Percentiles rank a stretch among this genome's conserved stretches.
These are phyloP conservation scores for Chrysoporthe cubensis DNA, from an alignment of 2,329 filamentous ascomycete genomes.

Conservation along the genomic window DNA sequence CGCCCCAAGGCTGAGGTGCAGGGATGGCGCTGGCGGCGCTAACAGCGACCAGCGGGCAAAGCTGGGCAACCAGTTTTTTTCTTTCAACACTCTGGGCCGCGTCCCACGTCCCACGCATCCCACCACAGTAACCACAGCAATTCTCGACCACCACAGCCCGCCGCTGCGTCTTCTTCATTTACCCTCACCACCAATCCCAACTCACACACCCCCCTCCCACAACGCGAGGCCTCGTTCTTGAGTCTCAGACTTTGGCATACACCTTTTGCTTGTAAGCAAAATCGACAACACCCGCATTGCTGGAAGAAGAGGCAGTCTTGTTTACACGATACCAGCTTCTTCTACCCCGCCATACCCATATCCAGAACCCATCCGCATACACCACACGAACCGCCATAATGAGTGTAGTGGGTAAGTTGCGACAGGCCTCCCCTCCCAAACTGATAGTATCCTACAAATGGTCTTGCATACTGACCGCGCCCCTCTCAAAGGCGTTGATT, in stretches of 20 bases:
- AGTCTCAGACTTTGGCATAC: neutral
- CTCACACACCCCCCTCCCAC: constrained; percentile 12
- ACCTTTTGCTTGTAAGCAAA: constrained; percentile 8
- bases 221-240: neutral
- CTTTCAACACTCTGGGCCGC: neutral
- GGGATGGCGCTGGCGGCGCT: constrained; percentile 13
- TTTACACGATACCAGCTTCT: constrained; percentile 25
- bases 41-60: constrained; percentile 9
- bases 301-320: neutral
- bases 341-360: constrained; percentile 26
- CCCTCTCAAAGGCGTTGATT: constrained; percentile 72
- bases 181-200: constrained; percentile 8
- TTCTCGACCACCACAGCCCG: neutral
- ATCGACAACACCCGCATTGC: neutral
- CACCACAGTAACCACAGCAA: constrained; percentile 3
- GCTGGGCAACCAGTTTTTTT: constrained; percentile 22
- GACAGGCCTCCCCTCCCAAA: constrained; percentile 1
- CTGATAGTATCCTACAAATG: constrained; percentile 16
- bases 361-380: constrained; percentile 14
- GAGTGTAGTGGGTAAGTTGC: constrained; percentile 58
- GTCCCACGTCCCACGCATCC: neutral
- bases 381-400: constrained; percentile 45
- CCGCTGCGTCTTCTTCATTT: neutral
- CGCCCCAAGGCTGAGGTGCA: neutral
- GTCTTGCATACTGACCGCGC: constrained; percentile 27